A percentile compares a stretch with the other conserved stretches of the same genome.
Conservation (phyloP, 805 yeast genomes). For the Kodamaea hsintzibuensis region DNA sequence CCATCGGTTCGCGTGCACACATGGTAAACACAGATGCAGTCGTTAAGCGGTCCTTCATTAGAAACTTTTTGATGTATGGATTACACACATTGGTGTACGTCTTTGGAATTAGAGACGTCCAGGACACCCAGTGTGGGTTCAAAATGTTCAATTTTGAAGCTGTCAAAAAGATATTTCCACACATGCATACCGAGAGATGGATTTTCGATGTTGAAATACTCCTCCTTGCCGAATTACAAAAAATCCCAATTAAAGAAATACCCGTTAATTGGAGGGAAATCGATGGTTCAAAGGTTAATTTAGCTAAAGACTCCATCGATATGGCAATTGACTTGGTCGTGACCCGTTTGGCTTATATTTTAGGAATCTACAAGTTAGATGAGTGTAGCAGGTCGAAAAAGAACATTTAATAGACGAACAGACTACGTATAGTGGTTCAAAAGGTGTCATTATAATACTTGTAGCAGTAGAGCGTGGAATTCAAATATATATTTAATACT, state of each 20-base stretch:
- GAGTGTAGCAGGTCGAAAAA: conserved; percentile 7
- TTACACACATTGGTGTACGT: conserved; percentile 81
- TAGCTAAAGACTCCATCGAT: conserved; percentile 84
- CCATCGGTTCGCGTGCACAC: conserved; percentile 94
- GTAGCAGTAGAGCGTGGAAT: not conserved
- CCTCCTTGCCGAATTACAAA: conserved; percentile 72
- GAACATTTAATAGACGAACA: conserved; percentile 1
- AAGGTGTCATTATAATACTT: not conserved
- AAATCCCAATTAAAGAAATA: conserved; percentile 68
- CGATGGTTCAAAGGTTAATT: conserved; percentile 89
- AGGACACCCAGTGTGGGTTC: conserved; percentile 98
- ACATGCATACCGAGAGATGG: conserved; percentile 97
- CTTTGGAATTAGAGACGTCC: conserved; percentile 83
- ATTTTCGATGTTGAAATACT: conserved; percentile 94
- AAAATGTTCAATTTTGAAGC: conserved; percentile 82
- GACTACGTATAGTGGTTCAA: not conserved
- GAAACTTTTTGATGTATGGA: conserved; percentile 92
- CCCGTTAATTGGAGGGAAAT: conserved; percentile 97
- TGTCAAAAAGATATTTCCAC: conserved; percentile 69
- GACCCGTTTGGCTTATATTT: conserved; percentile 81
- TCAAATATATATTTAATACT: too few species aligned
- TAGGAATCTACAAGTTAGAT: conserved; percentile 69
- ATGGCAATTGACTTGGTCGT: conserved; percentile 95
- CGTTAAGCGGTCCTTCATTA: conserved; percentile 83
- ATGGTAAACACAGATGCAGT: conserved; percentile 96